Conservation (phyloP, 345 rosid genomes). For the Salix udensis region DNA sequence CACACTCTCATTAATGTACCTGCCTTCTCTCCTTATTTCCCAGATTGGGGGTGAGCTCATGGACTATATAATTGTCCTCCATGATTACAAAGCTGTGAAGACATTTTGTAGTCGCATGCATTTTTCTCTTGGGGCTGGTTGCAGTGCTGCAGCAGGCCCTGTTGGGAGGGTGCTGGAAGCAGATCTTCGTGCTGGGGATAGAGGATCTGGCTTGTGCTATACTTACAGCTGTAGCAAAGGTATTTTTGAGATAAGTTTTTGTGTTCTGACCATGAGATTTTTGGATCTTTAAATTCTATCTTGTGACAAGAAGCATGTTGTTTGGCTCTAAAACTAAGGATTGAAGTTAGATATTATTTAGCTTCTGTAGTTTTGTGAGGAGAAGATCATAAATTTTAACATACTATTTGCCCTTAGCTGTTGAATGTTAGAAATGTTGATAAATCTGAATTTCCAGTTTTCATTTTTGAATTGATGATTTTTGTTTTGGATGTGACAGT, state of each 20-base stretch:
- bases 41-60: slow-evolving; percentile 94
- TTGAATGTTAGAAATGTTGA: neutral
- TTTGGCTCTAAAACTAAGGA: neutral
- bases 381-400: neutral
- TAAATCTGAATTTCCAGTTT: neutral
- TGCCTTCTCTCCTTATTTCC: slow-evolving; percentile 3
- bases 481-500: neutral
- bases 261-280: slow-evolving; percentile 2
- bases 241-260: slow-evolving; percentile 17
- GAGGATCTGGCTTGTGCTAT: slow-evolving; percentile 88
- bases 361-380: neutral
- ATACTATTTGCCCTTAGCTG: neutral
- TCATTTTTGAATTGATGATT: neutral
- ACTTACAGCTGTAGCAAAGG: slow-evolving; percentile 99
- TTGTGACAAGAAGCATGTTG: neutral
- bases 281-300: neutral
- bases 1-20: neutral
- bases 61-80: slow-evolving; percentile 91
- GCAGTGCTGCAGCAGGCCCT: slow-evolving; percentile 98
- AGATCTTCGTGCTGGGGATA: slow-evolving; percentile 88
- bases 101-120: slow-evolving; percentile 97
- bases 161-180: slow-evolving; percentile 95
- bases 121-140: slow-evolving; percentile 93
- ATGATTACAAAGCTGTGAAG: slow-evolving; percentile 85
- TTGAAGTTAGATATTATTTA: neutral